These are phyloP conservation scores for Eremochloa ophiuroides DNA, from an alignment of 176 grass and related monocot species.

Conservation along the genomic window DNA sequence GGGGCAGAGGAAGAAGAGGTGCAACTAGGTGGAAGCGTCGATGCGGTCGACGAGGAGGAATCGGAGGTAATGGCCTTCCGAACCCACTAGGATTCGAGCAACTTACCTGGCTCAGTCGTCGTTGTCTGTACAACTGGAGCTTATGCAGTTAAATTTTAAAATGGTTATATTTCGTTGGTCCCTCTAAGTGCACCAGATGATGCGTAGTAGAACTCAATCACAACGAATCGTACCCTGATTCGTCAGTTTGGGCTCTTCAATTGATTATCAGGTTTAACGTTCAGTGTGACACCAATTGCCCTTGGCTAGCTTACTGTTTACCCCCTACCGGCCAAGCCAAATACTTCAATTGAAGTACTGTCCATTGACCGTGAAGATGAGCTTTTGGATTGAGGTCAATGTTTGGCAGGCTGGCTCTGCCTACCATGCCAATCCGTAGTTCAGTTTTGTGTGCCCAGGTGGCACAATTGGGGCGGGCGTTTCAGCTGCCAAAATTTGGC, in stretches of 20 bases:
- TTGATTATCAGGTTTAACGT: not conserved
- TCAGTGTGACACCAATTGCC: not conserved
- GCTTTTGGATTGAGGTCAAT: no score
- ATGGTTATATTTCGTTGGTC: not conserved
- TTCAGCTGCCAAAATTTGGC: no score
- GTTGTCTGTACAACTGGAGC: not conserved
- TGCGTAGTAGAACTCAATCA: not conserved
- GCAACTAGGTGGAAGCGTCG: not conserved
- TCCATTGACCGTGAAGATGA: no score
- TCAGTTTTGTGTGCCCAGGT: no score
- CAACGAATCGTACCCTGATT: not conserved
- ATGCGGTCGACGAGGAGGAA: not conserved
- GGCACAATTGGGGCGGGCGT: no score
- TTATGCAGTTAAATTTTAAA: not conserved
- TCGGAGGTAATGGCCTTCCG: constrained; percentile 31
- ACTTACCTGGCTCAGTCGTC: not conserved
- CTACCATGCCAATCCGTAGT: no score
- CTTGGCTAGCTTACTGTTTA: not conserved
- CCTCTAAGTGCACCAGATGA: not conserved
- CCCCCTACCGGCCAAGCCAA: not conserved
- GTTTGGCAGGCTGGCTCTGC: no score
- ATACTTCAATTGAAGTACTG: no score
- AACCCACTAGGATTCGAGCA: not conserved
- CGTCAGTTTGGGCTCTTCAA: not conserved
- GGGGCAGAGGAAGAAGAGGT: constrained; percentile 30